Evolutionary conservation across 2,329 filamentous ascomycete genomes (phyloP), one percentile per base, ranked within the genome.

Genomic region (Colletotrichum sp.): DNA sequence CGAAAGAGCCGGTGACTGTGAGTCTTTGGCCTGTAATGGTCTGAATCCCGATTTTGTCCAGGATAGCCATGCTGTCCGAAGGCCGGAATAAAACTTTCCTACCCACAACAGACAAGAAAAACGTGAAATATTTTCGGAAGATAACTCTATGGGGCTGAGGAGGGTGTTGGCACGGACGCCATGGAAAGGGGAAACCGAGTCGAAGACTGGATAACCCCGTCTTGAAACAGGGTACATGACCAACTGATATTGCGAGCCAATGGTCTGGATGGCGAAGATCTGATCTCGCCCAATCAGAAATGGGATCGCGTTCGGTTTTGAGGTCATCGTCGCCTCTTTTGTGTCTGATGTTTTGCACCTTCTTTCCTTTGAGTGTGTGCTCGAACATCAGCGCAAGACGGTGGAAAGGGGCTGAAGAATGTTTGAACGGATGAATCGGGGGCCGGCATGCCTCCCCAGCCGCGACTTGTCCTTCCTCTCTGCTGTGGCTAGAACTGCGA

Each of bases 321-420:
- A 65, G 57, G 65, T 76, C 65, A 76, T 76, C 65, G 34, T 66
- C 44, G 72, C 36, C 74, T 65, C 48, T 74, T 70, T 34, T 60
- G 65, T 73, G 74, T 76, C 74, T 66, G 71, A 76, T 76, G 48
- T 74, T 73, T 68, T 74, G 30, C 70, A 69, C 70, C 74, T 55
- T 57, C 30, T 48, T 16, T 39, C 25, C 28, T 25, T 39, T 22
- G 59, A 55, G 64, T 36, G 48, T 60, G 57, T 22, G 55, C 65
- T 65, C 34, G 36, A 69, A 76, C 74, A 76, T 76, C 74, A 74
- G 74, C 74, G 70, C 74, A 74, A 22, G 15, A 34, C 22, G 66
- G 22, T 22, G 66, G 15, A 25, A 44, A 25, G 59, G 39, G 64
- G 34, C 55, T 60, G 64, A 65, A 52, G 60, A 30, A 44, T 71